Evolutionary conservation across 371 early-diverging fungal species (phyloP).

Genomic region (Smittium culicis): DNA sequence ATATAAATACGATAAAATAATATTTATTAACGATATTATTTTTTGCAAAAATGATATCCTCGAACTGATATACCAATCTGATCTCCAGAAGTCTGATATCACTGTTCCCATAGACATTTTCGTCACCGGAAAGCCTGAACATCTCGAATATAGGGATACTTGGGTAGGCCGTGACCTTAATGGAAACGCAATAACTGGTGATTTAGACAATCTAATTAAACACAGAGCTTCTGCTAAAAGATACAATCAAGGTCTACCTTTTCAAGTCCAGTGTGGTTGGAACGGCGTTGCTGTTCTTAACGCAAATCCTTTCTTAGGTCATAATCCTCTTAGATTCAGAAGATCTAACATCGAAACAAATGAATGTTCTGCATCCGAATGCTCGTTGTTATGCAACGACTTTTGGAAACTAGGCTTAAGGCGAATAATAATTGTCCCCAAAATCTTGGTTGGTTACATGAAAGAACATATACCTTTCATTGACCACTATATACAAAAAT

Average conservation of each 20-base stretch:
- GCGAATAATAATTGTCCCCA: conserved; percentile 28
- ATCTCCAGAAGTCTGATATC: conserved; percentile 31
- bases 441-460: conserved; percentile 31
- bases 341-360: conserved; percentile 13
- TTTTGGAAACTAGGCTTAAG: conserved; percentile 26
- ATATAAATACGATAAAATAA: conserved; percentile 17
- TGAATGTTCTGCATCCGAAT: conserved; percentile 38
- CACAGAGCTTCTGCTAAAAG: conserved; percentile 7
- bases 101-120: conserved; percentile 36
- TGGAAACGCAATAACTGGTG: conserved; percentile 26
- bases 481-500: too few relatives aligned
- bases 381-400: conserved; percentile 36
- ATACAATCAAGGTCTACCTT: conserved; percentile 18
- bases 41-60: conserved; percentile 35
- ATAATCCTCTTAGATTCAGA: conserved; percentile 21
- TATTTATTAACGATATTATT: conserved; percentile 37
- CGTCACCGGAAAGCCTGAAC: background rate
- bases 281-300: conserved; percentile 35
- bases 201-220: conserved; percentile 13
- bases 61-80: too few relatives aligned
- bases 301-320: conserved; percentile 20
- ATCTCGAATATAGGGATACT: conserved; percentile 27
- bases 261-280: conserved; percentile 40
- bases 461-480: too few relatives aligned
- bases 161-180: conserved; percentile 37